Conservation (phyloP, 2,329 filamentous ascomycete genomes). For the Teratosphaeria pseudoeucalypti region DNA sequence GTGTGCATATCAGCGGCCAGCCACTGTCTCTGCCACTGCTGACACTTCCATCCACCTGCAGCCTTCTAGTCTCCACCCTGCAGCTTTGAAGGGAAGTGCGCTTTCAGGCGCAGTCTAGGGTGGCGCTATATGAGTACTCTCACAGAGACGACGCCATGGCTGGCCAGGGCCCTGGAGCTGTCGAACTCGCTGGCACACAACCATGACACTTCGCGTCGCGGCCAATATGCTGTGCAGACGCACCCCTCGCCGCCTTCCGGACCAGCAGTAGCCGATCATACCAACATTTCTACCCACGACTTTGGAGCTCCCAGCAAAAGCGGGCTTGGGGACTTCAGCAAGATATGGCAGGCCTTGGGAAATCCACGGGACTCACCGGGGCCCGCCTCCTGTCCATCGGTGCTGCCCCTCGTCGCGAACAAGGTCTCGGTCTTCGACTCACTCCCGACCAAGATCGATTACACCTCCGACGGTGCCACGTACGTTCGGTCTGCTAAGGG, state of each 20-base stretch:
- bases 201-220: constrained; percentile 3
- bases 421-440: neutral
- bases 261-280: neutral
- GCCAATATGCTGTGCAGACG: constrained; percentile 2
- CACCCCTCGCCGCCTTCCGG: neutral
- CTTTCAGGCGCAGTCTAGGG: constrained; percentile 6
- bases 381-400: neutral
- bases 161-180: constrained; percentile 35
- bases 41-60: neutral
- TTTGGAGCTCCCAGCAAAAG: constrained; percentile 7
- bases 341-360: constrained; percentile 36
- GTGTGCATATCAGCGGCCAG: neutral
- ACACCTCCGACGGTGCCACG: constrained; percentile 35
- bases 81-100: neutral
- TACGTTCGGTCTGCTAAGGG: constrained; percentile 10
- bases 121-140: constrained; percentile 20
- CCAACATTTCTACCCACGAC: constrained; percentile 8
- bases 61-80: neutral
- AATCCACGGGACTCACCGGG: constrained; percentile 13
- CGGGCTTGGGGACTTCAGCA: constrained; percentile 36
- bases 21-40: neutral
- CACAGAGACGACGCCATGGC: constrained; percentile 32
- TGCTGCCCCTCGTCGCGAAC: neutral
- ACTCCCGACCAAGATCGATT: constrained; percentile 23
- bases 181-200: constrained; percentile 22